Percentiles rank a stretch among this genome's conserved stretches.
Conservation (phyloP, 768 basidiomycete genomes). For the Leccinum incarnatum region DNA sequence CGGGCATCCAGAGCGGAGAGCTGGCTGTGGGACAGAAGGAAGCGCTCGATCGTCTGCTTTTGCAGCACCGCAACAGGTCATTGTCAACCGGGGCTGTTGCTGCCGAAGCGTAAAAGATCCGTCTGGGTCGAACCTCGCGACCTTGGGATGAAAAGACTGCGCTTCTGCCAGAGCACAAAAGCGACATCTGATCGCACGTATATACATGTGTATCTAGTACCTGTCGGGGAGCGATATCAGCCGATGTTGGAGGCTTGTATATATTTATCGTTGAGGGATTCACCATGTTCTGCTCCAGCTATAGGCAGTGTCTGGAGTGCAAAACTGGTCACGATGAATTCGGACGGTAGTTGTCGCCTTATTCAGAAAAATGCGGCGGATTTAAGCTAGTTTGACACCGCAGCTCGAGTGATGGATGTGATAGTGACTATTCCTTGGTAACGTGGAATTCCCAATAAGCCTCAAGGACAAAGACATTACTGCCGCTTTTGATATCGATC, state of each 20-base stretch:
- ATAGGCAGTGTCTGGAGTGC: not conserved
- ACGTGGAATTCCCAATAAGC: not conserved
- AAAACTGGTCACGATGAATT: not conserved
- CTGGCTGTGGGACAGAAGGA: slow-evolving; percentile 93
- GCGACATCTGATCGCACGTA: slow-evolving; percentile 16
- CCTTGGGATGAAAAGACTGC: no score
- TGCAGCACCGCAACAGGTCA: slow-evolving; percentile 59
- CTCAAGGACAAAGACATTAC: not conserved
- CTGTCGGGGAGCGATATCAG: slow-evolving; percentile 7
- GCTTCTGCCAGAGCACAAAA: slow-evolving; percentile 14
- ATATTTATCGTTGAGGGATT: not conserved
- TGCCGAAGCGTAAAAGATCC: slow-evolving; percentile 8
- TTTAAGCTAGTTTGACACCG: not conserved
- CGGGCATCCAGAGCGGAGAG: slow-evolving; percentile 87
- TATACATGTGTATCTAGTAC: slow-evolving; percentile 12
- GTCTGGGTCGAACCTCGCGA: not conserved
- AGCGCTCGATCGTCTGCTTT: slow-evolving; percentile 82
- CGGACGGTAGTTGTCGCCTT: not conserved
- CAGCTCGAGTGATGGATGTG: not conserved
- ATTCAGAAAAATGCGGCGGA: not conserved
- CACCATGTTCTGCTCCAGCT: not conserved
- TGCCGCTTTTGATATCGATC: not conserved
- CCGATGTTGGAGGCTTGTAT: not conserved
- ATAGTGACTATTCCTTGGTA: not conserved
- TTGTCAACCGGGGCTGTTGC: slow-evolving; percentile 6